Evolutionary conservation across 768 basidiomycete genomes (phyloP).

Genomic region (Rhizopogon vulgaris): DNA sequence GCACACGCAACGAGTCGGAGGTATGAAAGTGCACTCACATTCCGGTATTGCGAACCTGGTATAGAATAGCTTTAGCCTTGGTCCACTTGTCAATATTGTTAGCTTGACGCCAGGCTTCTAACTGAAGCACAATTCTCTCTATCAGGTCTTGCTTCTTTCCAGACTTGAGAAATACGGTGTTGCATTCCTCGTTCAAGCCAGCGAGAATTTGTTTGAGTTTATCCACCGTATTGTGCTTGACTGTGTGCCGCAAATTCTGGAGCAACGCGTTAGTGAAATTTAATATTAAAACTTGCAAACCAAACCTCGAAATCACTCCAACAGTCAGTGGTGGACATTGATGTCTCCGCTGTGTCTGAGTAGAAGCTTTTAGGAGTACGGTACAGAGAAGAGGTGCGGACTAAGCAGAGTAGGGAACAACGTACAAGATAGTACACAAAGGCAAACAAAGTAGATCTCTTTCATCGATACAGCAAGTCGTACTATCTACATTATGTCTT

Average conservation of each 20-base stretch:
- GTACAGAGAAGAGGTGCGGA: conserved; percentile 7
- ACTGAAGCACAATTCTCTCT: conserved; percentile 56
- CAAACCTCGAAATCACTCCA: conserved; percentile 77
- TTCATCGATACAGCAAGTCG: no score
- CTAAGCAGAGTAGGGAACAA: conserved; percentile 4
- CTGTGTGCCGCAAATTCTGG: conserved; percentile 62
- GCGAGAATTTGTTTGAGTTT: conserved; percentile 76
- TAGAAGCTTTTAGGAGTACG: conserved; percentile 7
- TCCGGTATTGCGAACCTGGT: conserved; percentile 60
- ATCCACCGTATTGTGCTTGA: conserved; percentile 80
- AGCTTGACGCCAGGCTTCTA: conserved; percentile 55
- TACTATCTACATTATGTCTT: conserved; percentile 19
- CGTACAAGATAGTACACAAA: conserved; percentile 26
- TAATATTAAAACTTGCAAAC: conserved; percentile 5
- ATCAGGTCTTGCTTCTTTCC: conserved; percentile 88
- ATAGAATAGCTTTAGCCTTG: conserved; percentile 60
- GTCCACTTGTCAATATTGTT: conserved; percentile 61
- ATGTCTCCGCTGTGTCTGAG: conserved; percentile 6
- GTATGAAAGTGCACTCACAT: conserved; percentile 46
- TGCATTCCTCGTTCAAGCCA: conserved; percentile 76
- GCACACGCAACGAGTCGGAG: conserved; percentile 5
- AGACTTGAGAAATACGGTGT: conserved; percentile 58
- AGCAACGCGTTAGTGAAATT: conserved; percentile 16
- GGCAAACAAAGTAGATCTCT: conserved; percentile 20
- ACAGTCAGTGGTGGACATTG: conserved; percentile 55